Evolutionary conservation across 148 eudicot genomes (phyloP), one percentile per base, ranked within the genome.

Genomic region (Amaranthus palmeri): DNA sequence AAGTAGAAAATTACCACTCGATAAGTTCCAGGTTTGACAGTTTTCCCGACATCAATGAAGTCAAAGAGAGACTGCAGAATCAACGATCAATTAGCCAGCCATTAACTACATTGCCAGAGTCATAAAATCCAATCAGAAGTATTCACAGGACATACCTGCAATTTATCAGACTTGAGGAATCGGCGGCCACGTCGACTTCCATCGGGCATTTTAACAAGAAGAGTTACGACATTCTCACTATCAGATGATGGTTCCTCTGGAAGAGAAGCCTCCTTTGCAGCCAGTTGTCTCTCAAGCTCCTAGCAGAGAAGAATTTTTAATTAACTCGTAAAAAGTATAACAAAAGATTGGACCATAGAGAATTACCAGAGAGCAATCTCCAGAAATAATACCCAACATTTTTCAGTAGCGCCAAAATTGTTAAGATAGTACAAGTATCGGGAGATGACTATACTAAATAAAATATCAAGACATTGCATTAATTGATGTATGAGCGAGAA

Each of bases 171-270:
- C 77, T 79, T 96, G 6, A 79, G 77, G 80, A 92, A 96, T 53
- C 97, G 81, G 53, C 97, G 92, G 18, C 97, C 96, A 77, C 69
- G 91, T 42, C 99, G 87, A 70, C 82, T 88, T 63, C 99, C 97
- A 84, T 96, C 93, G 49, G 99, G 96, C 99, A 96, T 86, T 78
- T 85, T 85, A 74, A 96, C 93, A 65, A 90, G 89, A 74, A 96
- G 96, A 44, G 82, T 96, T 6, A 96, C 85, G 25, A 89, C 89
- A 83, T 90, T 88, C 61, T 86, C 99, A 76, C 86, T 86, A 77
- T 87, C 88, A 63, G 79, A n/a, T 68, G 89, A 62, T 65, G 99
- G 99, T 79, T 89, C 99, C 64, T 78, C 82, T 3, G 99, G 99
- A 77, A 95, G 97, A 66, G 99, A 95, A 68, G 97, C 90, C 80